phyloP scores from a whole-genome alignment of 2,329 filamentous ascomycete species.

The Clathrospora elynae region DNA sequence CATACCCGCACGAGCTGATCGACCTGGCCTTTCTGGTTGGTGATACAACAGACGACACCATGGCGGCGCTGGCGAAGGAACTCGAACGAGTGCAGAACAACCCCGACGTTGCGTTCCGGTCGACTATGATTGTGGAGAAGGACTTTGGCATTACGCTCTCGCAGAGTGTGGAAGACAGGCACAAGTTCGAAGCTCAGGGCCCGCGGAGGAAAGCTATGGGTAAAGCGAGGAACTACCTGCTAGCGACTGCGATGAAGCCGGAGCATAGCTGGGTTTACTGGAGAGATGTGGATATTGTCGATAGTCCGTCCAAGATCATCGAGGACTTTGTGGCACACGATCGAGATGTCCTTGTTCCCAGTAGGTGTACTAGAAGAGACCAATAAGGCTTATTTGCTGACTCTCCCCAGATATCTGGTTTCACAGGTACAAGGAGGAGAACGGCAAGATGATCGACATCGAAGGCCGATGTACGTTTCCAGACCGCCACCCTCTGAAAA shows the following conservation, averaged over 20 bases:
- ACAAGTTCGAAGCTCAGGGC: constrained; percentile 84
- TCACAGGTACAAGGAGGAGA: constrained; percentile 79
- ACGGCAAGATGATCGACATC: constrained; percentile 69
- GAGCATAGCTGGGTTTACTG: constrained; percentile 99
- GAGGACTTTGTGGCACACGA: constrained; percentile 97
- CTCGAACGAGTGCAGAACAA: constrained; percentile 85
- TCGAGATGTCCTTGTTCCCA: constrained; percentile 89
- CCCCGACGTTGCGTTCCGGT: constrained; percentile 80
- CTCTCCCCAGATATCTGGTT: constrained; percentile 83
- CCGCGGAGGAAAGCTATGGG: constrained; percentile 90
- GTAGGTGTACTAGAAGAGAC: constrained; percentile 60
- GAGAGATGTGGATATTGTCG: constrained; percentile 95
- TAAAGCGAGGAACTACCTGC: constrained; percentile 86
- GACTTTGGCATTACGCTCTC: constrained; percentile 79
- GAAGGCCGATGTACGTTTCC: constrained; percentile 82
- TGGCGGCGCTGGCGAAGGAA: constrained; percentile 83
- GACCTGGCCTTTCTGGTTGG: constrained; percentile 94
- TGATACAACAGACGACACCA: constrained; percentile 87
- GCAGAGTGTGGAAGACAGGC: constrained; percentile 80
- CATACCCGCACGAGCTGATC: constrained; percentile 93
- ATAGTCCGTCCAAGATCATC: constrained; percentile 83
- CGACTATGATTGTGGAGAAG: constrained; percentile 84
- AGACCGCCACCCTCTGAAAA: not conserved
- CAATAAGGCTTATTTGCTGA: constrained; percentile 15
- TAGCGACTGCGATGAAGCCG: constrained; percentile 81